Conservation (phyloP, 768 basidiomycete species). For the Gymnopilus junonius region DNA sequence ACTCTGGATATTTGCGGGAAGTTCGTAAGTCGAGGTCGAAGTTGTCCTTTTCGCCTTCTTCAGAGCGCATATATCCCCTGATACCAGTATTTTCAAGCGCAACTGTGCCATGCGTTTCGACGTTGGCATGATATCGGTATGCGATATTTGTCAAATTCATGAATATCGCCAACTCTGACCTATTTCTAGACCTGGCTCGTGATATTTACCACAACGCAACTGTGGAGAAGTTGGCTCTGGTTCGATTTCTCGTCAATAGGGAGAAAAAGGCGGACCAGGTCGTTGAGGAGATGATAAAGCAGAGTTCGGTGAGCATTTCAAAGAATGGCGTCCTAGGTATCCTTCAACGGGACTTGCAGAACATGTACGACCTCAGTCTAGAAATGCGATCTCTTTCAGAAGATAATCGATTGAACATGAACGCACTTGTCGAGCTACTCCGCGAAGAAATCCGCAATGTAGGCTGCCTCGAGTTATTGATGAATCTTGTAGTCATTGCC, state of each 20-base stretch:
- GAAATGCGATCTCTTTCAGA: constrained; percentile 4
- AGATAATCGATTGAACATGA: background rate
- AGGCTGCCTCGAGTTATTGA: background rate
- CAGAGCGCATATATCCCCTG: constrained; percentile 18
- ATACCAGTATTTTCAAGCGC: constrained; percentile 45
- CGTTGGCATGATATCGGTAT: constrained; percentile 78
- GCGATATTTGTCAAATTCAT: constrained; percentile 3
- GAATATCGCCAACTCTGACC: background rate
- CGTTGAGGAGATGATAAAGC: constrained; percentile 12
- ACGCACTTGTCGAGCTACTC: constrained; percentile 1
- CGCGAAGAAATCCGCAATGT: constrained; percentile 6
- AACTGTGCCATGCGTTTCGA: constrained; percentile 76
- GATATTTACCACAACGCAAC: constrained; percentile 72
- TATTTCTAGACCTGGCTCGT: constrained; percentile 43
- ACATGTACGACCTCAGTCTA: constrained; percentile 1
- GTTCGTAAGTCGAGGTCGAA: constrained; percentile 53
- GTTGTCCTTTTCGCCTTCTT: background rate
- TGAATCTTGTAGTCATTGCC: background rate
- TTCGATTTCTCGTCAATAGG: constrained; percentile 48
- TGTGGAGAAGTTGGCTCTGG: constrained; percentile 54
- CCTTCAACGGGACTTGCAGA: background rate
- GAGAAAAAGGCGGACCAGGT: constrained; percentile 39
- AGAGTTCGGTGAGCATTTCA: constrained; percentile 1
- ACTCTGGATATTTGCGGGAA: constrained; percentile 83
- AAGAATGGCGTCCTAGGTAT: background rate